phyloP scores from a whole-genome alignment of 192 early-diverging fungal species.

The Coemansia sp. region DNA sequence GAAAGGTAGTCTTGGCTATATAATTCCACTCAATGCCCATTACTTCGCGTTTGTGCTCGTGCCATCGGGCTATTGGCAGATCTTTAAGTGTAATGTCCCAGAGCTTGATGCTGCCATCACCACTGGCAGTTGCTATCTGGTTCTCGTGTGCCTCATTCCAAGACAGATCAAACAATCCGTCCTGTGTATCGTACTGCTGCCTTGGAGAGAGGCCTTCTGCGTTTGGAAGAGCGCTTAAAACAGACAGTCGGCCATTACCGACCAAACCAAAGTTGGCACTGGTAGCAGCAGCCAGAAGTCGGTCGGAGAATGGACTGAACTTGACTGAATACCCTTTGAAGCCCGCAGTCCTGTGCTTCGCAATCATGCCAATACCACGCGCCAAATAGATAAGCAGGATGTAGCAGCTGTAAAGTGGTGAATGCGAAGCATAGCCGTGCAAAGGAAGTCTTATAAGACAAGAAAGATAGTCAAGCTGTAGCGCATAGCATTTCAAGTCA shows the following conservation, averaged over 20 bases:
- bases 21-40: conserved; percentile 96
- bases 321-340: conserved; percentile 92
- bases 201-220: conserved; percentile 12
- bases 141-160: conserved; percentile 98
- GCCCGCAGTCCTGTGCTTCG: conserved; percentile 69
- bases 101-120: conserved; percentile 93
- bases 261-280: conserved; percentile 97
- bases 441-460: neutral
- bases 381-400: neutral
- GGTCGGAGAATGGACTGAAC: conserved; percentile 94
- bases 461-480: neutral
- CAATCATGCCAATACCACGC: conserved; percentile 3
- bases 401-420: neutral
- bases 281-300: conserved; percentile 80
- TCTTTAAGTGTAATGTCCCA: conserved; percentile 75
- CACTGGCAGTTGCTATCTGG: conserved; percentile 85
- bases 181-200: conserved; percentile 90
- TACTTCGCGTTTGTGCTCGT: conserved; percentile 91
- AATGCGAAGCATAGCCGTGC: neutral
- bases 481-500: neutral
- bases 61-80: conserved; percentile 82
- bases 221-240: conserved; percentile 56
- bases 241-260: conserved; percentile 88
- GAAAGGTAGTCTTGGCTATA: conserved; percentile 81
- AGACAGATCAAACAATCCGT: conserved; percentile 90